These are phyloP conservation scores for Ambispora gerdemannii DNA, from an alignment of 192 early-diverging fungal species.

Conservation along the genomic window DNA sequence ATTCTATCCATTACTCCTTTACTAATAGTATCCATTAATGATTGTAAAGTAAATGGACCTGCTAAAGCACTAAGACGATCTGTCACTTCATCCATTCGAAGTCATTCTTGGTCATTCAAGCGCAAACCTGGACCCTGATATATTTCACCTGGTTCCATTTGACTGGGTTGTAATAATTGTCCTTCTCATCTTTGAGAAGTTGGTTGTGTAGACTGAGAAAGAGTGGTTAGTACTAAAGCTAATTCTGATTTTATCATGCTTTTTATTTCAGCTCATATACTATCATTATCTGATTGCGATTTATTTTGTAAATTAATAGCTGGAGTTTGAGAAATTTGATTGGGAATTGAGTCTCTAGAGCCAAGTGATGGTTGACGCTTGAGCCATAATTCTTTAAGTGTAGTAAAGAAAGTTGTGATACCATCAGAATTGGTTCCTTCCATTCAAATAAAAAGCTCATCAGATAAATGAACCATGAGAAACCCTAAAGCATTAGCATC, in stretches of 20 bases:
- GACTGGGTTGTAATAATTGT: no score
- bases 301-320: neutral
- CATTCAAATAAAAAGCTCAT: slow-evolving; percentile 19
- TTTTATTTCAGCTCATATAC: slow-evolving; percentile 18
- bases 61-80: no score
- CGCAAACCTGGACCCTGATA: no score
- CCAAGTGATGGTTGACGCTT: neutral
- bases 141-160: no score
- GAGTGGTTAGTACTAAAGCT: slow-evolving; percentile 12
- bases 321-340: neutral
- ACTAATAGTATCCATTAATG: no score
- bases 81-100: no score
- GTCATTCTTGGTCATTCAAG: no score
- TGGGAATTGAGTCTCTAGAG: neutral
- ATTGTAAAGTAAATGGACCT: no score
- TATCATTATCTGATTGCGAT: neutral
- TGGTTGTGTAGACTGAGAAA: no score
- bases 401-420: neutral
- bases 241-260: slow-evolving; percentile 22
- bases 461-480: slow-evolving; percentile 18
- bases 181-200: slow-evolving; percentile 19
- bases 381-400: slow-evolving; percentile 15
- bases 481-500: slow-evolving; percentile 7
- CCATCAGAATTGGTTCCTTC: neutral
- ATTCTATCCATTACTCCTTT: no score